phyloP scores from a whole-genome alignment of 192 early-diverging fungal species.

The Oehlia diaphana region DNA sequence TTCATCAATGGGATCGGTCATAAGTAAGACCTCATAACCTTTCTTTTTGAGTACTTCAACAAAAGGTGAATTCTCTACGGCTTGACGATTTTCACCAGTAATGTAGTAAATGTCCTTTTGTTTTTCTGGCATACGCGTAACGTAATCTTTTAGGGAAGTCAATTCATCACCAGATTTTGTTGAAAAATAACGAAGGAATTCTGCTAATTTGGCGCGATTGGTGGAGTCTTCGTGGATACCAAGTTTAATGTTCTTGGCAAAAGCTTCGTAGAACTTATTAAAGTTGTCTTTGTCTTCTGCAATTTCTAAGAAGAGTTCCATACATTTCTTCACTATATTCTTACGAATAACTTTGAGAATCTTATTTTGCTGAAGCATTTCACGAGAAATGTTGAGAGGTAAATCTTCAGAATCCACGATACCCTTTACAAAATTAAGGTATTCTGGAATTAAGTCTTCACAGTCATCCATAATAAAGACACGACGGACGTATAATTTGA shows the following conservation, averaged over 20 bases:
- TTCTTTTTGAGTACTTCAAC: conserved; percentile 99
- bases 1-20: conserved; percentile 99
- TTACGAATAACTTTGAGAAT: conserved; percentile 99
- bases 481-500: conserved; percentile 99
- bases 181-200: conserved; percentile 96
- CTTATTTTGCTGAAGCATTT: conserved; percentile 99
- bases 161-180: conserved; percentile 98
- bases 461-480: conserved; percentile 99
- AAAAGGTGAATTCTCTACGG: conserved; percentile 97
- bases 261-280: conserved; percentile 99
- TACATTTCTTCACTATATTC: conserved; percentile 99
- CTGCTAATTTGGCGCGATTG: conserved; percentile 96
- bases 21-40: conserved; percentile 97
- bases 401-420: conserved; percentile 99
- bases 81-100: conserved; percentile 92
- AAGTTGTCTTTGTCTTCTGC: conserved; percentile 99
- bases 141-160: conserved; percentile 99
- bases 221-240: conserved; percentile 98
- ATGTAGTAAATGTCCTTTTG: conserved; percentile 99
- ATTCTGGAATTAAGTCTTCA: conserved; percentile 99
- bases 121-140: conserved; percentile 99
- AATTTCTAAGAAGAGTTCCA: conserved; percentile 98
- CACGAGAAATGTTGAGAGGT: conserved; percentile 99
- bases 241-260: conserved; percentile 99
- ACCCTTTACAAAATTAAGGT: conserved; percentile 99